These are phyloP conservation scores for Blastocystis sp. DNA, from an alignment of 352 stramenopile genomes.

Conservation along the genomic window DNA sequence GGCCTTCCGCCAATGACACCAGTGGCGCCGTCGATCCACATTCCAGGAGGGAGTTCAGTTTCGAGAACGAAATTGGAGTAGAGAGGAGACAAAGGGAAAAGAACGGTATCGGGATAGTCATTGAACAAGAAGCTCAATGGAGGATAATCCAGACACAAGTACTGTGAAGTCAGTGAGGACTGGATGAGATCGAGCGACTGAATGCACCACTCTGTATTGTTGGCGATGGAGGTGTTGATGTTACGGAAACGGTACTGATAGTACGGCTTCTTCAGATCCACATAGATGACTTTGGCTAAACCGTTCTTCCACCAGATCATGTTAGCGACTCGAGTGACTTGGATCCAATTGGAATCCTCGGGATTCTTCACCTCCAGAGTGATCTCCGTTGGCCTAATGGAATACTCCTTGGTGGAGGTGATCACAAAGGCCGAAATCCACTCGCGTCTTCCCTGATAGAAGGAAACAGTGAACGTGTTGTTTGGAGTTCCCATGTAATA, in stretches of 20 bases:
- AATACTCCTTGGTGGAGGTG: neutral
- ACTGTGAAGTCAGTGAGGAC: neutral
- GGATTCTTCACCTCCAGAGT: neutral
- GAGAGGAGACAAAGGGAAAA: neutral
- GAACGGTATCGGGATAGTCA: neutral
- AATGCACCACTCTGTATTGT: neutral
- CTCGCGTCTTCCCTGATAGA: neutral
- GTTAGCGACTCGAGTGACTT: neutral
- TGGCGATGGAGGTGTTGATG: neutral
- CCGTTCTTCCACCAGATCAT: neutral
- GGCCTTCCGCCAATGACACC: neutral
- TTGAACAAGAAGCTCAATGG: neutral
- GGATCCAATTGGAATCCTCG: neutral
- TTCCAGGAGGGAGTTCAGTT: neutral
- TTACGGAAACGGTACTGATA: neutral
- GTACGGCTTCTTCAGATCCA: neutral
- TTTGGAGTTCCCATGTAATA: neutral
- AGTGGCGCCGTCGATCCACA: neutral
- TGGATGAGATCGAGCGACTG: neutral
- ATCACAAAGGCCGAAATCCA: neutral
- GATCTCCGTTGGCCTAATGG: neutral
- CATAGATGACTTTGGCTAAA: neutral
- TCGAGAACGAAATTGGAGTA: neutral
- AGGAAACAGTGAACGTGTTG: neutral
- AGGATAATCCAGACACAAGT: neutral